Percentiles rank a stretch among this genome's conserved stretches.
Evolutionary conservation across 164 flowering plant genomes (phyloP).

Genomic region (Sedum album): DNA sequence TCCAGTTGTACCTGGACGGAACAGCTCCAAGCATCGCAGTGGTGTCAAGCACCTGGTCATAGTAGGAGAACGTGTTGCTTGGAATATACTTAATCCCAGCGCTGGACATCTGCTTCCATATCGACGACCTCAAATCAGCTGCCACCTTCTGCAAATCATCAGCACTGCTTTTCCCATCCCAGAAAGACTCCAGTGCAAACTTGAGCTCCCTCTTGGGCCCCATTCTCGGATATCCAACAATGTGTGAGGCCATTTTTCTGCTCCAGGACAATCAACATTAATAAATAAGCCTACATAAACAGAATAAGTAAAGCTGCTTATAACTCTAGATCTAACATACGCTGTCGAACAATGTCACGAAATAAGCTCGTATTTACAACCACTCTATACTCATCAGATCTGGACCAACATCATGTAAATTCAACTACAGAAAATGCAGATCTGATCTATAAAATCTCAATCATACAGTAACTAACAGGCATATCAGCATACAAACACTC

Average conservation of each 20-base stretch:
- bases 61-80: neutral
- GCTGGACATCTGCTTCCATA: neutral
- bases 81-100: neutral
- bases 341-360: too few relatives aligned
- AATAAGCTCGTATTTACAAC: too few relatives aligned
- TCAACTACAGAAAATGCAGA: too few relatives aligned
- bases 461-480: neutral
- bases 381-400: neutral
- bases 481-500: too few relatives aligned
- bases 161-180: neutral
- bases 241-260: slow-evolving; percentile 1
- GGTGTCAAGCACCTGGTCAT: neutral
- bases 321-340: too few relatives aligned
- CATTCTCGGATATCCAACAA: neutral
- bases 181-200: neutral
- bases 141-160: neutral
- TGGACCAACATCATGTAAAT: neutral
- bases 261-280: neutral
- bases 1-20: neutral
- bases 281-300: too few relatives aligned
- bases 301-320: too few relatives aligned
- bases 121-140: neutral
- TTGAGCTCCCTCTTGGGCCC: slow-evolving; percentile 1
- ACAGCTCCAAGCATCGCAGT: neutral
- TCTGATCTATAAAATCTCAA: too few relatives aligned